A percentile compares a stretch with the other conserved stretches of the same genome.
Evolutionary conservation across 1,139 yeast genomes (phyloP).

Genomic region (Geotrichum bryndzae): DNA sequence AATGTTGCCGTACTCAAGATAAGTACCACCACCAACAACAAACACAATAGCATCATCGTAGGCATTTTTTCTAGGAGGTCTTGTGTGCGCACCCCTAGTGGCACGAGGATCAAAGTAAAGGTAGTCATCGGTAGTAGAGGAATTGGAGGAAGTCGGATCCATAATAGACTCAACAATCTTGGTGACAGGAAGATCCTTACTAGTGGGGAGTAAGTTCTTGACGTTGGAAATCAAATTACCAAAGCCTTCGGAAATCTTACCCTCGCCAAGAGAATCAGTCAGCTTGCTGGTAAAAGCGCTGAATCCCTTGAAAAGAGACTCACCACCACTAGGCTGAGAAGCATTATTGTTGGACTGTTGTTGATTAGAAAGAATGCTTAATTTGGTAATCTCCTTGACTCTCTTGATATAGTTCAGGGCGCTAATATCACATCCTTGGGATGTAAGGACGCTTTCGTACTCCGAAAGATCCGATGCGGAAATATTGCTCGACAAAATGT

Average conservation of each 20-base stretch:
- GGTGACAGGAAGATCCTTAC: slow-evolving; percentile 81
- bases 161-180: slow-evolving; percentile 84
- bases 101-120: slow-evolving; percentile 81
- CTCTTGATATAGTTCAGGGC: slow-evolving; percentile 70
- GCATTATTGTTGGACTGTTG: slow-evolving; percentile 20
- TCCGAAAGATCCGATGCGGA: slow-evolving; percentile 57
- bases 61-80: slow-evolving; percentile 79
- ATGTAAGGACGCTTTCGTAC: slow-evolving; percentile 58
- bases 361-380: slow-evolving; percentile 46
- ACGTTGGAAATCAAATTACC: slow-evolving; percentile 85
- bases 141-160: slow-evolving; percentile 59
- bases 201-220: slow-evolving; percentile 80
- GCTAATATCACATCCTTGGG: slow-evolving; percentile 55
- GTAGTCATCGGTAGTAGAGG: slow-evolving; percentile 67
- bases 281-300: slow-evolving; percentile 72
- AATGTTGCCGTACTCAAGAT: slow-evolving; percentile 84
- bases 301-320: slow-evolving; percentile 55
- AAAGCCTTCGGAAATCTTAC: slow-evolving; percentile 74
- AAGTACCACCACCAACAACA: slow-evolving; percentile 95
- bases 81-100: slow-evolving; percentile 81
- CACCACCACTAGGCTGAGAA: slow-evolving; percentile 30
- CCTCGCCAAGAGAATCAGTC: slow-evolving; percentile 51
- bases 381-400: slow-evolving; percentile 70
- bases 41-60: slow-evolving; percentile 81
- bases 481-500: slow-evolving; percentile 49